These are phyloP conservation scores for Ustilago esculenta DNA, from an alignment of 1,284 basidiomycete genomes.

Conservation along the genomic window DNA sequence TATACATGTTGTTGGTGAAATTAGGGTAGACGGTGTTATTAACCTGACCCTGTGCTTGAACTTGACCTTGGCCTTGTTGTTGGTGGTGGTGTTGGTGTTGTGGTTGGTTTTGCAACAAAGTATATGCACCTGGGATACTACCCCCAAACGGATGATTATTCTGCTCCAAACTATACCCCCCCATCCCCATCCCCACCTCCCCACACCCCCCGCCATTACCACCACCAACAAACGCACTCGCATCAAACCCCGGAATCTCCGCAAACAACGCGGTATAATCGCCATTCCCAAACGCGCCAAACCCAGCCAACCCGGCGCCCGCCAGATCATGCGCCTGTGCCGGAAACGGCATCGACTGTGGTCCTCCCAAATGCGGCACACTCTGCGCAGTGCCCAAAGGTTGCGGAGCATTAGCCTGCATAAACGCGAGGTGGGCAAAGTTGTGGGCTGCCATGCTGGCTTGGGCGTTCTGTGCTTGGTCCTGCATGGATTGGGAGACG, in stretches of 20 bases:
- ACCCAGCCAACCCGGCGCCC: conserved; percentile 21
- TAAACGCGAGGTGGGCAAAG: conserved; percentile 41
- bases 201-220: conserved; percentile 7
- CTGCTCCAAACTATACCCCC: conserved; percentile 39
- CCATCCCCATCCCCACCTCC: conserved; percentile 31
- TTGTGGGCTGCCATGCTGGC: conserved; percentile 32
- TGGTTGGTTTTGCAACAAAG: conserved; percentile 44
- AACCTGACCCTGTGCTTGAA: conserved; percentile 13
- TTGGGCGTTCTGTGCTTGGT: conserved; percentile 45
- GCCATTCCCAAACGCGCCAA: conserved; percentile 28
- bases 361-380: conserved; percentile 53
- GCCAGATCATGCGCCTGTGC: conserved; percentile 26
- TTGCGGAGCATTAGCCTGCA: conserved; percentile 41
- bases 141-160: conserved; percentile 53
- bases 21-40: conserved; percentile 13
- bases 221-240: conserved; percentile 20
- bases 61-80: too few relatives aligned
- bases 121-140: conserved; percentile 53
- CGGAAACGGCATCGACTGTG: conserved; percentile 58
- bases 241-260: conserved; percentile 34
- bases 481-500: conserved; percentile 34
- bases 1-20: conserved; percentile 20
- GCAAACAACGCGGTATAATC: conserved; percentile 45
- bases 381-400: conserved; percentile 46
- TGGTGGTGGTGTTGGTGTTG: conserved; percentile 19